These are phyloP conservation scores for Persicaria maculosa DNA, from an alignment of 148 eudicot genomes.

Conservation along the genomic window DNA sequence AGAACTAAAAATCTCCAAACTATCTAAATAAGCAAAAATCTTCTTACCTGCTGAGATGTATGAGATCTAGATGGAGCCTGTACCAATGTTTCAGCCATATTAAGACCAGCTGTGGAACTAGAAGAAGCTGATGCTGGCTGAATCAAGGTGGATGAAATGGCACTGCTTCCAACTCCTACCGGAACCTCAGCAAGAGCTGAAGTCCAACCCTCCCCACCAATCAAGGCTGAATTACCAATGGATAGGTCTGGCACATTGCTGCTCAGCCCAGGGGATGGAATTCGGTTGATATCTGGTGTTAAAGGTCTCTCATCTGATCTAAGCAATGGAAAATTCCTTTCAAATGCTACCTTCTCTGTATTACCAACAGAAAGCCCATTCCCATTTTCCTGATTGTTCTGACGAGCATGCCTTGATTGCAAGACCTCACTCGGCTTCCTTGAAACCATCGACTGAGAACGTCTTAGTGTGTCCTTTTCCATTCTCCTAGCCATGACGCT, in stretches of 20 bases:
- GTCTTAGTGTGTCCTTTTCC: conserved; percentile 52
- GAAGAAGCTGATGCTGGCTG: conserved; percentile 31
- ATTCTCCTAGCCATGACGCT: conserved; percentile 37
- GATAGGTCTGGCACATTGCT: conserved; percentile 57
- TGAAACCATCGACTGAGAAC: conserved; percentile 56
- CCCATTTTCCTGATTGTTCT: conserved; percentile 21
- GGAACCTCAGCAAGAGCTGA: conserved; percentile 92
- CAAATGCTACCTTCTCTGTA: conserved; percentile 48
- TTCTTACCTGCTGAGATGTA: conserved; percentile 50
- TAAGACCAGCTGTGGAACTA: conserved; percentile 39
- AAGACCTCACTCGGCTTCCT: conserved; percentile 45
- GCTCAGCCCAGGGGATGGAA: conserved; percentile 66
- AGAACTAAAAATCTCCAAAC: neutral
- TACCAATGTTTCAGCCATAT: conserved; percentile 81
- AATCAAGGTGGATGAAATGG: conserved; percentile 21
- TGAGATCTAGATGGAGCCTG: conserved; percentile 62
- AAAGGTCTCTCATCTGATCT: conserved; percentile 62
- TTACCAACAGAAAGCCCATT: conserved; percentile 37
- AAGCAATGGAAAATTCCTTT: conserved; percentile 71
- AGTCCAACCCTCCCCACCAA: conserved; percentile 80
- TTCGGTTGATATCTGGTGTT: conserved; percentile 44
- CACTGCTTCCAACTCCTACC: conserved; percentile 34
- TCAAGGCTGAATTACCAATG: conserved; percentile 41
- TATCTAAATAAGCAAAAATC: neutral
- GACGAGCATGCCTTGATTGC: conserved; percentile 26